phyloP scores from a whole-genome alignment of 2,329 filamentous ascomycete species.

The Fusarium sp. region DNA sequence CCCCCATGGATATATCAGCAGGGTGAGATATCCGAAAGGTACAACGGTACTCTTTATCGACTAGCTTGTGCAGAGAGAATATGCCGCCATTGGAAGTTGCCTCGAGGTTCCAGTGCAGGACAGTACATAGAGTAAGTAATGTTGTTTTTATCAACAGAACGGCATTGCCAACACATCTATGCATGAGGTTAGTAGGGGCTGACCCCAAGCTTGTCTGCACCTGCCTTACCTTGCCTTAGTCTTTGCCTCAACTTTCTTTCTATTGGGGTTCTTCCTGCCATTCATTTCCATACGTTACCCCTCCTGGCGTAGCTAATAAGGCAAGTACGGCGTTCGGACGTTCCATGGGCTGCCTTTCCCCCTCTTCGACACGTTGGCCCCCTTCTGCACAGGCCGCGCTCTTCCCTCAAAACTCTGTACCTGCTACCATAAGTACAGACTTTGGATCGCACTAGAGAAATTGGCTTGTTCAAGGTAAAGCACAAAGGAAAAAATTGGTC shows the following conservation, averaged over 20 bases:
- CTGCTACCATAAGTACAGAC: neutral
- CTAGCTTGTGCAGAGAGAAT: constrained; percentile 26
- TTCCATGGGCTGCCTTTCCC: constrained; percentile 18
- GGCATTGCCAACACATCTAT: constrained; percentile 81
- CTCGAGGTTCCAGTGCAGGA: constrained; percentile 33
- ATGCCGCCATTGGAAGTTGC: constrained; percentile 35
- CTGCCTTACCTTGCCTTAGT: constrained; percentile 32
- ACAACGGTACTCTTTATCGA: constrained; percentile 35
- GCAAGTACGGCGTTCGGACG: constrained; percentile 23
- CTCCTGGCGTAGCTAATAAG: constrained; percentile 19
- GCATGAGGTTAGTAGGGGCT: constrained; percentile 66
- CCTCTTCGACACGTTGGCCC: constrained; percentile 25
- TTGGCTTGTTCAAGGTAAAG: constrained; percentile 1
- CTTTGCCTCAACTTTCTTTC: constrained; percentile 41
- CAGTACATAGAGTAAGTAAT: constrained; percentile 39
- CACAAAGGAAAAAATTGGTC: neutral
- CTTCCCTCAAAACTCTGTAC: neutral
- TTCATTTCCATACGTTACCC: constrained; percentile 23
- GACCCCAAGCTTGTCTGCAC: constrained; percentile 33
- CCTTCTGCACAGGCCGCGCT: constrained; percentile 19
- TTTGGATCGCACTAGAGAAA: neutral
- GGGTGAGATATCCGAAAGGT: constrained; percentile 14
- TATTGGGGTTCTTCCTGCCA: constrained; percentile 28
- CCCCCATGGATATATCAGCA: neutral
- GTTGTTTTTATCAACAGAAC: constrained; percentile 58